Percentiles rank a stretch among this genome's conserved stretches.
Conservation (phyloP, 441 rosid genomes). For the Omphalea diandra region DNA sequence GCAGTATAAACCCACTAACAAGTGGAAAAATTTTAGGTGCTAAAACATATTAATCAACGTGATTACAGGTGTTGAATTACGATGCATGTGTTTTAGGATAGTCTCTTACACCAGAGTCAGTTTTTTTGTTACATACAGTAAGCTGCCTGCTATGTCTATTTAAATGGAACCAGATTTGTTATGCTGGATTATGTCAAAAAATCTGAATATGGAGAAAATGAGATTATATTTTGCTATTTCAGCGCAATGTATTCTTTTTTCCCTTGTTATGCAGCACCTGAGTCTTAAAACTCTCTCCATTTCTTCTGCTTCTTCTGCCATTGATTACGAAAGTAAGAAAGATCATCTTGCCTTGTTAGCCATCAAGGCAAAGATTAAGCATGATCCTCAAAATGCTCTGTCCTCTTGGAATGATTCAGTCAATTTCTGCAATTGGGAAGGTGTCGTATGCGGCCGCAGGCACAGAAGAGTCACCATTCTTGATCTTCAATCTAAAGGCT, state of each 20-base stretch:
- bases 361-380: background rate
- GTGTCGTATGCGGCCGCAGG: background rate
- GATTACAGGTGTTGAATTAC: too few relatives aligned
- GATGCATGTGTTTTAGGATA: too few relatives aligned
- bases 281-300: background rate
- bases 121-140: too few relatives aligned
- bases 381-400: background rate
- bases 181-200: too few relatives aligned
- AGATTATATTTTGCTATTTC: too few relatives aligned
- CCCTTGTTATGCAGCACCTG: background rate
- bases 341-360: slow-evolving; percentile 6
- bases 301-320: background rate
- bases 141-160: too few relatives aligned
- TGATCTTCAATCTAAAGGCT: slow-evolving; percentile 1
- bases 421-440: slow-evolving; percentile 9
- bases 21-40: too few relatives aligned
- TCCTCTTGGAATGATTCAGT: slow-evolving; percentile 15
- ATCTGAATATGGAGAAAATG: too few relatives aligned
- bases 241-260: background rate
- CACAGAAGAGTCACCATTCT: slow-evolving; percentile 8
- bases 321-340: background rate
- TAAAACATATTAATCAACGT: too few relatives aligned
- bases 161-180: too few relatives aligned
- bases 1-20: too few relatives aligned
- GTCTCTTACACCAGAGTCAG: too few relatives aligned